These are phyloP conservation scores for Pseudonitzschia multiseries DNA, from an alignment of 108 stramenopile species.

Conservation along the genomic window DNA sequence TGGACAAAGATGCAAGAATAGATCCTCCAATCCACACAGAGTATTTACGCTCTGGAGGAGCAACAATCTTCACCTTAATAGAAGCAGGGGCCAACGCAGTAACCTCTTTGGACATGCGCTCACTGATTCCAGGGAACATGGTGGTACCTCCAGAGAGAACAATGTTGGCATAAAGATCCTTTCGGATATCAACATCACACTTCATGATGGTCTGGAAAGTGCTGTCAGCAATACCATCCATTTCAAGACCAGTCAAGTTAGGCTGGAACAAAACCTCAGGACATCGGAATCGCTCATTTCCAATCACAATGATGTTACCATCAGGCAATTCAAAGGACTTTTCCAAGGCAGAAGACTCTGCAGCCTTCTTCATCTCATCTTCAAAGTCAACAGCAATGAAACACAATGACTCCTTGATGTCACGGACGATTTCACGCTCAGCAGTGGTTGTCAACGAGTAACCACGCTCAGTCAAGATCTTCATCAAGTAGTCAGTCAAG, in stretches of 20 bases:
- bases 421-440: conserved; percentile 90
- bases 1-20: conserved; percentile 93
- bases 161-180: conserved; percentile 91
- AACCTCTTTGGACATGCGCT: conserved; percentile 98
- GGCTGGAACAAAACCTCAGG: conserved; percentile 94
- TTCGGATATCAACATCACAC: conserved; percentile 98
- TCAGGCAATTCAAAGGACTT: conserved; percentile 89
- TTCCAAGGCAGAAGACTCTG: conserved; percentile 84
- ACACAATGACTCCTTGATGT: conserved; percentile 88
- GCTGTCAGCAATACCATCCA: conserved; percentile 96
- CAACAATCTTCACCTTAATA: conserved; percentile 96
- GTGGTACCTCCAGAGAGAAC: conserved; percentile 90
- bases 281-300: conserved; percentile 92
- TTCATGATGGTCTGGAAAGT: conserved; percentile 99
- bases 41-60: conserved; percentile 95
- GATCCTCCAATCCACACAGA: conserved; percentile 94
- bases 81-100: conserved; percentile 84
- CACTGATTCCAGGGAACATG: conserved; percentile 97
- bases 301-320: conserved; percentile 90
- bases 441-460: conserved; percentile 89
- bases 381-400: conserved; percentile 91
- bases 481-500: conserved; percentile 94
- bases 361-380: conserved; percentile 90
- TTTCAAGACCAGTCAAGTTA: conserved; percentile 94
- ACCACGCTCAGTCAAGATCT: conserved; percentile 90